phyloP scores from a whole-genome alignment of 257 asterid species.

The Cruciata laevipes region DNA sequence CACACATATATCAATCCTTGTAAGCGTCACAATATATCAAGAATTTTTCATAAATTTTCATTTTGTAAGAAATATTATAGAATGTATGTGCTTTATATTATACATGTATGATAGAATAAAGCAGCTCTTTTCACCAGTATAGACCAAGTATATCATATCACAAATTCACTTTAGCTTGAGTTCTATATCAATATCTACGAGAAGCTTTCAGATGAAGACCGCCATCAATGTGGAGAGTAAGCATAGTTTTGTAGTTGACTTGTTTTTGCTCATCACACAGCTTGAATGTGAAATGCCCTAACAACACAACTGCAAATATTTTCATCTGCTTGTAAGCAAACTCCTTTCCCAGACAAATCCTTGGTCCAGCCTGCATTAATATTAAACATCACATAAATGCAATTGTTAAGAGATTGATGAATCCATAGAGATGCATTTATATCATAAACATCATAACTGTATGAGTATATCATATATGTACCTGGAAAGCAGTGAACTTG shows the following conservation, averaged over 20 bases:
- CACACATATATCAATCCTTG: no score
- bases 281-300: conserved; percentile 41
- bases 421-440: not conserved
- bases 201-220: conserved; percentile 48
- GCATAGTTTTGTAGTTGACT: conserved; percentile 47
- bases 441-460: not conserved
- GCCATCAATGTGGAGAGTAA: conserved; percentile 56
- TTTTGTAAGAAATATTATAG: no score
- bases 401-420: not conserved
- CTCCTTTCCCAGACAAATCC: conserved; percentile 61
- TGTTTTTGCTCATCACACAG: conserved; percentile 34
- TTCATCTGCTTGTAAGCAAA: conserved; percentile 75
- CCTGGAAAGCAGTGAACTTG: conserved; percentile 73
- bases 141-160: no score
- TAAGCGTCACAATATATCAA: no score
- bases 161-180: not conserved
- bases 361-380: conserved; percentile 58
- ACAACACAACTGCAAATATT: conserved; percentile 47
- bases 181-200: not conserved
- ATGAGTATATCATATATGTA: conserved; percentile 6
- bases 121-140: no score
- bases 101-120: no score
- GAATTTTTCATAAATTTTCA: no score
- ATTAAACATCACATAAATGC: not conserved
- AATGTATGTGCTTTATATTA: no score